phyloP scores from a whole-genome alignment of 352 stramenopile species.

The Pythium oligandrum region DNA sequence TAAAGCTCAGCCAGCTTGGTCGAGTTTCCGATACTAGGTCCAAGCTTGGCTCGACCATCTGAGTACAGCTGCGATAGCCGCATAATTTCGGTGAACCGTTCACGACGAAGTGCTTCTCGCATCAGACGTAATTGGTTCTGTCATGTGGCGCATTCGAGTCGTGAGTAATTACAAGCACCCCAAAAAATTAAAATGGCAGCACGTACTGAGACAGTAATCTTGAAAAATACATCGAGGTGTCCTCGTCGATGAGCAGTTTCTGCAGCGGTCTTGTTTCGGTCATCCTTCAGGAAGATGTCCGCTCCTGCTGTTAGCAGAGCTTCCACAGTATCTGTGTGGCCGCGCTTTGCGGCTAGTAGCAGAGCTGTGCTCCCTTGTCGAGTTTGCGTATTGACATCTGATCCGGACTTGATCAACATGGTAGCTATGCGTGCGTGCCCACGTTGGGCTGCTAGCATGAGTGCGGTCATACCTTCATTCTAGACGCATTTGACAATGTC shows the following conservation, averaged over 20 bases:
- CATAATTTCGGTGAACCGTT: conserved; percentile 71
- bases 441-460: conserved; percentile 83
- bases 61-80: conserved; percentile 70
- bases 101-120: conserved; percentile 59
- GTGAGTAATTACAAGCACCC: too few species aligned
- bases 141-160: too few species aligned
- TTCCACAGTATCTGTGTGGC: conserved; percentile 74
- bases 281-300: conserved; percentile 86
- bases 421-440: conserved; percentile 79
- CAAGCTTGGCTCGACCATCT: conserved; percentile 39
- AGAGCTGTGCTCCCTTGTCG: conserved; percentile 83
- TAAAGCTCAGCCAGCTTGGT: conserved; percentile 44
- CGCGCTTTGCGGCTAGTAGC: conserved; percentile 75
- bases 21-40: conserved; percentile 1
- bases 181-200: too few species aligned
- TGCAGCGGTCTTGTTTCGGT: conserved; percentile 80
- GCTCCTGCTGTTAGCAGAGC: conserved; percentile 72
- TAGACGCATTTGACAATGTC: conserved; percentile 5
- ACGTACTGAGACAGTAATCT: conserved; percentile 73
- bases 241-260: conserved; percentile 78
- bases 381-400: conserved; percentile 86
- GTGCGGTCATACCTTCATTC: conserved; percentile 86
- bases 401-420: conserved; percentile 74
- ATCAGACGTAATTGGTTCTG: conserved; percentile 81
- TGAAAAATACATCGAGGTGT: conserved; percentile 79